Conservation (phyloP, 2,329 filamentous ascomycete species). For the Colletotrichum limetticola region DNA sequence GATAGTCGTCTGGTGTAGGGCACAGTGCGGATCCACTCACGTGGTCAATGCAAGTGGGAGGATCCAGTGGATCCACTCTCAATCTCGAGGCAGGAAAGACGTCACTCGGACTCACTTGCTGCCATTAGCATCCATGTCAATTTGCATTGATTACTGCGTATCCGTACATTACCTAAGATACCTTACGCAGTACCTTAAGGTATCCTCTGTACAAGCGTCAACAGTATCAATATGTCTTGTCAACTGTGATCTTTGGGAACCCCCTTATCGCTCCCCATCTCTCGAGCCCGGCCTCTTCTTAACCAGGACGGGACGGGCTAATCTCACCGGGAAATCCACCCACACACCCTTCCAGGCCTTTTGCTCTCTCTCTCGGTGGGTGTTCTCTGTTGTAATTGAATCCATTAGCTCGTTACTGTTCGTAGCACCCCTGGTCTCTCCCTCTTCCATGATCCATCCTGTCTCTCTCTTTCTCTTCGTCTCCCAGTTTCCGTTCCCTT, state of each 20-base stretch:
- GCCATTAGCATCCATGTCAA: neutral
- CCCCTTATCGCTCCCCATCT: constrained; percentile 45
- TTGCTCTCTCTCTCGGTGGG: neutral
- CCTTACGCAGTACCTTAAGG: no score
- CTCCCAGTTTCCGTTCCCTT: neutral
- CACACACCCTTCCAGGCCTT: constrained; percentile 46
- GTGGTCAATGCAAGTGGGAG: constrained; percentile 3
- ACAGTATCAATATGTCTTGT: accelerated
- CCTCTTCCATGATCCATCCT: neutral
- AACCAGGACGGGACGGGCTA: constrained; percentile 45
- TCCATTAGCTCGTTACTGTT: neutral
- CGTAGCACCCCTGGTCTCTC: neutral
- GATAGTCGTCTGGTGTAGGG: constrained; percentile 31
- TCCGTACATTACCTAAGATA: no score
- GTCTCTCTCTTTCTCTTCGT: neutral
- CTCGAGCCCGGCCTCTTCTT: constrained; percentile 33
- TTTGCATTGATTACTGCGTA: constrained; percentile 7
- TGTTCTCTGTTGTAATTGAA: neutral
- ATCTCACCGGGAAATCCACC: constrained; percentile 55
- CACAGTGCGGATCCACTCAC: constrained; percentile 17
- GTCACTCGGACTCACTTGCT: neutral
- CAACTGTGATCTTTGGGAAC: constrained; percentile 38
- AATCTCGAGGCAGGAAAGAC: constrained; percentile 17
- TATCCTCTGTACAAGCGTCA: constrained; percentile 1
- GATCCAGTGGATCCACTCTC: neutral